Conservation (phyloP, 768 basidiomycete genomes). For the Hygrocybe punicea region DNA sequence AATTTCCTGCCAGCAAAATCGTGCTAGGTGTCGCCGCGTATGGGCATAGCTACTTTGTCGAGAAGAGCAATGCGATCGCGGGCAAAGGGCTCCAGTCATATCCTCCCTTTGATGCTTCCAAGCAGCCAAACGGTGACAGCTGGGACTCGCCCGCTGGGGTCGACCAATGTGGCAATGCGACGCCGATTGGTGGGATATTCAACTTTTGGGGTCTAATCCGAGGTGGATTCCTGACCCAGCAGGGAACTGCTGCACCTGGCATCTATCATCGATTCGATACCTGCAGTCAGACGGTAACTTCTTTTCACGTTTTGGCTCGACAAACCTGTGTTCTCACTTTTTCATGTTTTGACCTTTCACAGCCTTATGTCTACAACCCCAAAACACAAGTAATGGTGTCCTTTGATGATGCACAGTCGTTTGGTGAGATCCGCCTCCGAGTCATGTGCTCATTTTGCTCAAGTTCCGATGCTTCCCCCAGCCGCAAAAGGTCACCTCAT, state of each 20-base stretch:
- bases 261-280: conserved; percentile 55
- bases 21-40: conserved; percentile 86
- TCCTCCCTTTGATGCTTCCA: conserved; percentile 47
- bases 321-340: not conserved
- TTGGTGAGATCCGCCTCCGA: conserved; percentile 24
- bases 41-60: conserved; percentile 67
- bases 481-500: conserved; percentile 60
- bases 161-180: conserved; percentile 53
- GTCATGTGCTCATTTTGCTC: not conserved
- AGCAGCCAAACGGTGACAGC: conserved; percentile 50
- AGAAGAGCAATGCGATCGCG: conserved; percentile 31
- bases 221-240: conserved; percentile 49
- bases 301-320: conserved; percentile 2
- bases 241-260: conserved; percentile 41
- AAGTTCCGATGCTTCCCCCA: not conserved
- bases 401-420: conserved; percentile 62
- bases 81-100: conserved; percentile 43
- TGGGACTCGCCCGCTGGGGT: conserved; percentile 47
- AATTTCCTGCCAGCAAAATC: conserved; percentile 67
- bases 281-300: conserved; percentile 70
- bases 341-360: not conserved
- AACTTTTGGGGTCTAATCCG: conserved; percentile 62
- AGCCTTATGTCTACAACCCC: conserved; percentile 69
- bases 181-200: conserved; percentile 49
- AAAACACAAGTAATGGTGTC: conserved; percentile 55